Base-by-base conservation (phyloP, 2,329 filamentous ascomycete species). In the Colletotrichum liaoningense region DNA sequence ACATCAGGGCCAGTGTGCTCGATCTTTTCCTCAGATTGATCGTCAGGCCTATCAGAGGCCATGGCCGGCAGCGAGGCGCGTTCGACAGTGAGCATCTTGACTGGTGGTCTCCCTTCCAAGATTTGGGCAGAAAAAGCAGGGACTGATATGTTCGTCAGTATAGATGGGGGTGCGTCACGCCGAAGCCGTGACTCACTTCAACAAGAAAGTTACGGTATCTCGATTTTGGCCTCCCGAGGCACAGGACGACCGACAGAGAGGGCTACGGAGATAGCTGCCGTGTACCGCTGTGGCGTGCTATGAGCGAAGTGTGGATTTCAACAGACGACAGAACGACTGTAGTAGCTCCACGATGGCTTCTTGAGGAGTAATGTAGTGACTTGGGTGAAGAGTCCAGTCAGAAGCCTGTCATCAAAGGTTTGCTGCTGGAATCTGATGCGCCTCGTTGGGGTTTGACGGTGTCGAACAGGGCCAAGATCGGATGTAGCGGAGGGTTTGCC, bases 1-100 rank as follows among this genome's bases (percentile, higher is more conserved):
- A 73, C 63, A 46, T 75, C 74, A 16, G 74, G 74, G 2, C 74
- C 74, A 57, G 73, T 70, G 59, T 68, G 56, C 35, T 75, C 74
- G n/a, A 63, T 30, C 26, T 65, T 63, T 49, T 69, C 69, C 9
- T 69, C 74, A 16, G 68, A 42, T 42, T 58, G 63, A 16, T 57
- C 65, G 16, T 73, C 70, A 49, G 60, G 16, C n/a, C 42, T 63
- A 22, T 67, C 72, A 52, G 58, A 42, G 59, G 60, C 63, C 30
- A 38, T 42, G 30, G 59, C 30, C 8, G 63, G 42, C 22, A 33
- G 62, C 33, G 69, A 16, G 35, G 69, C 56, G 30, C 55, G 70
- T 65, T 66, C 70, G 35, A 64, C 60, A 35, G 67, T 60, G 56
- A 73, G 67, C 70, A 73, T 73, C 56, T 22, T 33, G 69, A 24